Conservation (phyloP, 148 eudicot genomes). For the Dysphania ambrosioides region DNA sequence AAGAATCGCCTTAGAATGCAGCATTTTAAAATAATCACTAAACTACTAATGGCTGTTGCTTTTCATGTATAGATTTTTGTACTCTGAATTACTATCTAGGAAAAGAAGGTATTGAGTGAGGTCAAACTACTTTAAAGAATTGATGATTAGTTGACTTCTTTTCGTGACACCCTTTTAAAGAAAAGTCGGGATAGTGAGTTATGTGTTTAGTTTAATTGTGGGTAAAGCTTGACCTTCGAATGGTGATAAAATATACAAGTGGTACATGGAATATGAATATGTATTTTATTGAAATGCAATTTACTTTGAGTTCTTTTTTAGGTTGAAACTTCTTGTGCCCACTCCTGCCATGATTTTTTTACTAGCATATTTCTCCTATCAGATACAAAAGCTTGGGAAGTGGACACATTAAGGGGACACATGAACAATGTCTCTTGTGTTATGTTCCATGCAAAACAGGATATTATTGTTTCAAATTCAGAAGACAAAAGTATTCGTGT, state of each 20-base stretch:
- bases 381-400: conserved; percentile 97
- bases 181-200: too few relatives aligned
- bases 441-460: conserved; percentile 80
- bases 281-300: neutral
- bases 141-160: too few relatives aligned
- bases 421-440: conserved; percentile 88
- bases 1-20: neutral
- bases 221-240: too few relatives aligned
- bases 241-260: neutral
- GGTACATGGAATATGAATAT: neutral
- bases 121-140: too few relatives aligned
- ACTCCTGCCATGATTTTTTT: neutral
- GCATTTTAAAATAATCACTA: neutral
- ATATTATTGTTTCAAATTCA: conserved; percentile 88
- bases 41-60: neutral
- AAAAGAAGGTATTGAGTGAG: too few relatives aligned
- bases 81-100: too few relatives aligned
- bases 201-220: too few relatives aligned
- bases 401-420: conserved; percentile 87
- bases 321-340: neutral
- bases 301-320: neutral
- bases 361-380: conserved; percentile 18
- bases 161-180: too few relatives aligned
- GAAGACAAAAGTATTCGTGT: conserved; percentile 94
- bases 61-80: neutral